A percentile compares a stretch with the other conserved stretches of the same genome.
These are phyloP conservation scores for Pugionium cornutum DNA, from an alignment of 345 rosid species.

Conservation along the genomic window DNA sequence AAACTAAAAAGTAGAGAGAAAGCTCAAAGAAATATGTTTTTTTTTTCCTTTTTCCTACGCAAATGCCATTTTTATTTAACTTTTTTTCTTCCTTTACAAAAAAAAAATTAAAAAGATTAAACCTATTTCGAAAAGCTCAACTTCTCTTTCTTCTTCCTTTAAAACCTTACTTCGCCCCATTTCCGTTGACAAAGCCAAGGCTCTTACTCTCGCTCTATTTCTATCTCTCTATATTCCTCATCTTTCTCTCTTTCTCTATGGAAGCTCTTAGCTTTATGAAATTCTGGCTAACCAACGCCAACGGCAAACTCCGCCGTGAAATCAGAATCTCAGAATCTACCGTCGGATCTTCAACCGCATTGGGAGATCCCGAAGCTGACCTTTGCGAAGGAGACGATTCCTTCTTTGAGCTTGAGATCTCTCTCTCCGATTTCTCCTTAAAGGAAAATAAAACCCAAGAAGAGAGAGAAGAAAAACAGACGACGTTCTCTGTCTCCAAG, in stretches of 20 bases:
- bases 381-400: slow-evolving; percentile 78
- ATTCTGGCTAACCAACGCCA: slow-evolving; percentile 51
- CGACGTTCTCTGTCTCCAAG: slow-evolving; percentile 48
- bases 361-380: slow-evolving; percentile 38
- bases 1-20: slow-evolving; percentile 4
- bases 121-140: slow-evolving; percentile 48
- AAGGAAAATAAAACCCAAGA: slow-evolving; percentile 13
- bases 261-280: slow-evolving; percentile 70
- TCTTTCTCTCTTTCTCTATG: slow-evolving; percentile 39
- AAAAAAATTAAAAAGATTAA: slow-evolving; percentile 11
- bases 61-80: background rate
- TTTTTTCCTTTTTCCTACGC: background rate
- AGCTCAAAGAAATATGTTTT: background rate
- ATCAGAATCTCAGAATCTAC: slow-evolving; percentile 36
- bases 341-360: background rate
- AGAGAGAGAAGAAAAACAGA: slow-evolving; percentile 29
- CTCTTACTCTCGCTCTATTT: background rate
- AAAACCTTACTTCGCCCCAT: slow-evolving; percentile 10
- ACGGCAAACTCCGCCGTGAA: slow-evolving; percentile 37
- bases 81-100: slow-evolving; percentile 2
- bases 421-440: slow-evolving; percentile 38
- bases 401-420: slow-evolving; percentile 79
- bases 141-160: slow-evolving; percentile 28
- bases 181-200: slow-evolving; percentile 37
- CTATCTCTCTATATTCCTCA: background rate